phyloP scores from a whole-genome alignment of 2,329 filamentous ascomycete species.

The Trichothecium sympodiale region DNA sequence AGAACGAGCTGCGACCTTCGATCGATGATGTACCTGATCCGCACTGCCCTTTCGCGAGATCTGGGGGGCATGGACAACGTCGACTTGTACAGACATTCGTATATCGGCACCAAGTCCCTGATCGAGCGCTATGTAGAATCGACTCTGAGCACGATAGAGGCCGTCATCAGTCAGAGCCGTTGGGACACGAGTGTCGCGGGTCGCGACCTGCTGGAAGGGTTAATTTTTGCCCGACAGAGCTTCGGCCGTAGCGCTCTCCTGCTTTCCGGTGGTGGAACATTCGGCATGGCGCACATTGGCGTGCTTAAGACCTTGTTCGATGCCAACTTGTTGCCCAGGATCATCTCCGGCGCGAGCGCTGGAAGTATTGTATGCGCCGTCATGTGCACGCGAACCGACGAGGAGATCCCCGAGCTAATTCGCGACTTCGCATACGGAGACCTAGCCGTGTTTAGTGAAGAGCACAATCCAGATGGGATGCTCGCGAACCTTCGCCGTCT shows the following conservation, averaged over 20 bases:
- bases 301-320: conserved; percentile 76
- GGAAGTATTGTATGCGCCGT: conserved; percentile 79
- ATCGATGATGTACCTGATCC: conserved; percentile 68
- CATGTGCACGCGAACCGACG: conserved; percentile 66
- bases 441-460: conserved; percentile 65
- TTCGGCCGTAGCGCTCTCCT: conserved; percentile 78
- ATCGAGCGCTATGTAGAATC: conserved; percentile 83
- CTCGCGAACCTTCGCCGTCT: conserved; percentile 60
- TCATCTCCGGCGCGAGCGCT: conserved; percentile 80
- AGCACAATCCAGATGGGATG: conserved; percentile 46
- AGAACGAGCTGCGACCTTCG: conserved; percentile 59
- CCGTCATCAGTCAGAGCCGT: conserved; percentile 52
- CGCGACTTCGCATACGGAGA: conserved; percentile 68
- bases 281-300: conserved; percentile 87
- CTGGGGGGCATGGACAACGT: conserved; percentile 79
- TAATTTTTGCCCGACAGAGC: conserved; percentile 63
- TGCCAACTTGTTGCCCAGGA: conserved; percentile 63
- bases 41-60: conserved; percentile 69
- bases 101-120: conserved; percentile 75
- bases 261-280: conserved; percentile 76
- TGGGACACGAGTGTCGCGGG: conserved; percentile 44
- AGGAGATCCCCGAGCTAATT: conserved; percentile 62
- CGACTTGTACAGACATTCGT: conserved; percentile 71
- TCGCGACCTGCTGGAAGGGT: conserved; percentile 51
- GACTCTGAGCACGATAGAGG: conserved; percentile 61